These are phyloP conservation scores for Pholiota molesta DNA, from an alignment of 768 basidiomycete genomes.

Conservation along the genomic window DNA sequence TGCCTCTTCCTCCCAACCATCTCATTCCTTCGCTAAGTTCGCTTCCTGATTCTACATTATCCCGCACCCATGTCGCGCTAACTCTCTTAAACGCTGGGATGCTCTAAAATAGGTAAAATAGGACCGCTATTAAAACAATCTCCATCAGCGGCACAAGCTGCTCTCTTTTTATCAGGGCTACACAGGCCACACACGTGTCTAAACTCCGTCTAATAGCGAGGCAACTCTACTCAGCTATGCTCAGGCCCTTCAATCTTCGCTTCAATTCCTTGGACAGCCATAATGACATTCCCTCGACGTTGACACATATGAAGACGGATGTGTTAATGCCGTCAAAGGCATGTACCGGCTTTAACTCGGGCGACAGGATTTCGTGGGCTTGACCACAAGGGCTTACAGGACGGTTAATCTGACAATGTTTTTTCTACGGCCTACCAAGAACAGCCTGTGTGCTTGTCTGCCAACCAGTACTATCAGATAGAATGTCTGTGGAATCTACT, in stretches of 20 bases:
- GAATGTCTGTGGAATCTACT: background rate
- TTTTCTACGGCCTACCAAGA: too few relatives aligned
- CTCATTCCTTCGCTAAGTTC: background rate
- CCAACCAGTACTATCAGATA: background rate
- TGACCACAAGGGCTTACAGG: background rate
- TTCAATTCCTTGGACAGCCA: background rate
- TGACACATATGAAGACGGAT: background rate
- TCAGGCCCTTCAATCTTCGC: background rate
- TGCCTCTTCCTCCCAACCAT: background rate
- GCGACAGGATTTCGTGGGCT: background rate
- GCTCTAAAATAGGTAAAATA: background rate
- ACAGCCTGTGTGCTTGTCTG: too few relatives aligned
- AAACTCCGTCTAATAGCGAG: background rate
- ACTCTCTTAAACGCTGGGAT: background rate
- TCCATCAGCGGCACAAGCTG: background rate
- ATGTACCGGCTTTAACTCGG: background rate
- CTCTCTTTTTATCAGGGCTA: background rate
- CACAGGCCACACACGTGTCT: background rate
- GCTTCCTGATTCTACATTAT: background rate
- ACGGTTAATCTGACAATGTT: background rate
- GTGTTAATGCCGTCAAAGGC: background rate
- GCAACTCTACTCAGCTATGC: background rate
- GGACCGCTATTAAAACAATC: background rate
- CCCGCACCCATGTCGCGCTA: background rate
- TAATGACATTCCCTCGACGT: background rate